A percentile compares a stretch with the other conserved stretches of the same genome.
Evolutionary conservation across 306 rosid genomes (phyloP).

Genomic region (Cajanus cajan): DNA sequence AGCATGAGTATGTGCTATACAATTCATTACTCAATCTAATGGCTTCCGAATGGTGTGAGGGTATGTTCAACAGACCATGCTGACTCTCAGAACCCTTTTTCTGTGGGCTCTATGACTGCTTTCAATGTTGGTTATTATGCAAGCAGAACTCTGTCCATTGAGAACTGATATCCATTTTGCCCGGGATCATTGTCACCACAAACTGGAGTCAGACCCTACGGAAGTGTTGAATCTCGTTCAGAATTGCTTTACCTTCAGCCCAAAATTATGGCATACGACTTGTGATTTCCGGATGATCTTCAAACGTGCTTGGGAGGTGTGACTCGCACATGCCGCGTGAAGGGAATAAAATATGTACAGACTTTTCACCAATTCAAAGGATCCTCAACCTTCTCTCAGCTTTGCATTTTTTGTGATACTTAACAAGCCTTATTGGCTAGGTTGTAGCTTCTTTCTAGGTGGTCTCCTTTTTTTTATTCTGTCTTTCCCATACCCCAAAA

Average conservation of each 20-base stretch:
- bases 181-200: neutral
- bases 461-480: neutral
- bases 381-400: neutral
- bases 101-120: neutral
- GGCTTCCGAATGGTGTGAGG: neutral
- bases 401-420: neutral
- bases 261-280: neutral
- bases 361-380: neutral
- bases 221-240: neutral
- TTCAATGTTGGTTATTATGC: neutral
- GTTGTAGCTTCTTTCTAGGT: neutral
- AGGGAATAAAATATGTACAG: neutral
- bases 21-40: neutral
- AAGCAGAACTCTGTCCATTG: neutral
- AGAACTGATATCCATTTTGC: neutral
- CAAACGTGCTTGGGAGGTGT: neutral
- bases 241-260: neutral
- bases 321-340: neutral
- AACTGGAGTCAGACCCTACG: neutral
- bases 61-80: neutral
- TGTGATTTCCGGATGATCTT: neutral
- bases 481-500: neutral
- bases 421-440: neutral
- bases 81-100: neutral
- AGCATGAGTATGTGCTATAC: neutral